Base-by-base conservation (phyloP, 164 flowering plant species). In the Taxillus chinensis region DNA sequence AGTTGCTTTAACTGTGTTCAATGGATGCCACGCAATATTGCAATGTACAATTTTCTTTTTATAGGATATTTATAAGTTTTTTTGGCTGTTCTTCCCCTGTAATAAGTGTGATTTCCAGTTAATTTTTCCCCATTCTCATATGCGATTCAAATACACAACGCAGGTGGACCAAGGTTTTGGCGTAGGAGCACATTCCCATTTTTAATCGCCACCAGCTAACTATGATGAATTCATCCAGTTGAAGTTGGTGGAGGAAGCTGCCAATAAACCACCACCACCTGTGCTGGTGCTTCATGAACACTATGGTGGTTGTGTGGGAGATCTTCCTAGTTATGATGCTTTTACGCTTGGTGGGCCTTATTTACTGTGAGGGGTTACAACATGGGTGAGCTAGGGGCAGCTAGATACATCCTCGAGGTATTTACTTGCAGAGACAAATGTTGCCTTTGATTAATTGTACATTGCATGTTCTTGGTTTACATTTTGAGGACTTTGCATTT, bases 351-450 rank as follows among this genome's bases (percentile, higher is more conserved):
- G 96, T 1, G 98, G 98, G 13, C 98, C 99, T 4, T 91, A 91
- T 67, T 95, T n/a, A n/a, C 96, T 54, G 99, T 95, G n/a, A 76
- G 98, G 64, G 98, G 99, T 57, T 95, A 91, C 73, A 95, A 89
- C 77, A 91, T 89, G 99, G 99, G 99, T 56, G 99, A 95, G 71
- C 71, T 95, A 13, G 99, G 98, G 45, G 99, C 99, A 60, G 95
- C 96, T 59, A 79, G 99, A 70, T 87, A 89, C 68, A 85, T 91
- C 50, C 81, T 95, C 37, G 99, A 91, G 96, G 99, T 95, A 80
- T 49, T 70, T 53, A 27, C 27, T 27, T 27, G 2, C 27, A 27
- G 27, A 27, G 27, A 27, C 27, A 27, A 27, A 27, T 27, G 27
- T 27, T 27, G 27, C 27, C 27, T 27, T 27, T 27, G 27, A 2